phyloP scores from a whole-genome alignment of 352 stramenopile genomes.

The Phytophthora ohioensis region DNA sequence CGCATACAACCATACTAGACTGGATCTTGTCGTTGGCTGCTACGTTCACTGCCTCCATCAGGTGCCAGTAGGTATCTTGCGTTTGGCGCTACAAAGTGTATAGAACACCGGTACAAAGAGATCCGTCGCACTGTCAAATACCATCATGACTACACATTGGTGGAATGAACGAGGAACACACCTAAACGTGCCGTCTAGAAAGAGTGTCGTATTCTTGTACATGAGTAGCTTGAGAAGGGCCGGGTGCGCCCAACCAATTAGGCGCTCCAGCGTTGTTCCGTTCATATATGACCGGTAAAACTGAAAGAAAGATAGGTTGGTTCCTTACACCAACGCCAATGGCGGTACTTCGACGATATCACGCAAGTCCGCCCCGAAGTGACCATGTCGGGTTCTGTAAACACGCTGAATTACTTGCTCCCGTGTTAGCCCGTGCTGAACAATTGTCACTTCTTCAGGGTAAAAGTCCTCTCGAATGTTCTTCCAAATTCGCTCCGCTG shows the following conservation, averaged over 20 bases:
- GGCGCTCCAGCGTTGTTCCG: not conserved
- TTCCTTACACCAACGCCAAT: not conserved
- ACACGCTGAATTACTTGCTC: conserved; percentile 6
- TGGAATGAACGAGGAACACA: not conserved
- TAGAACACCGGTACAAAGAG: conserved; percentile 1
- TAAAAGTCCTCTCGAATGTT: not conserved
- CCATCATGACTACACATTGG: conserved; percentile 2
- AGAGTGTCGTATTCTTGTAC: not conserved
- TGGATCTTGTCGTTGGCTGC: not conserved
- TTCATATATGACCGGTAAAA: not conserved
- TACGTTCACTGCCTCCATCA: not conserved
- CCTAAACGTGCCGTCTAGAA: not conserved
- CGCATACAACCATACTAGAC: not conserved
- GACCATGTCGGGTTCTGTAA: not conserved
- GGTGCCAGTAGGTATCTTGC: not conserved
- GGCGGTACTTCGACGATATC: not conserved
- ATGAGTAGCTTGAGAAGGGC: not conserved
- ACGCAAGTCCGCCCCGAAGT: not conserved
- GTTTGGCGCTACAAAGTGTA: not conserved
- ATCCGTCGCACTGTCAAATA: not conserved
- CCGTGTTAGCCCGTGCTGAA: not conserved
- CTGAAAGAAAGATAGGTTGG: not conserved
- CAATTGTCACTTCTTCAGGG: not conserved
- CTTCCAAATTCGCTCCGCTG: not conserved
- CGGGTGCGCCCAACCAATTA: not conserved